Evolutionary conservation across 1,139 yeast species (phyloP).

Genomic region (Petasospora fabianii): DNA sequence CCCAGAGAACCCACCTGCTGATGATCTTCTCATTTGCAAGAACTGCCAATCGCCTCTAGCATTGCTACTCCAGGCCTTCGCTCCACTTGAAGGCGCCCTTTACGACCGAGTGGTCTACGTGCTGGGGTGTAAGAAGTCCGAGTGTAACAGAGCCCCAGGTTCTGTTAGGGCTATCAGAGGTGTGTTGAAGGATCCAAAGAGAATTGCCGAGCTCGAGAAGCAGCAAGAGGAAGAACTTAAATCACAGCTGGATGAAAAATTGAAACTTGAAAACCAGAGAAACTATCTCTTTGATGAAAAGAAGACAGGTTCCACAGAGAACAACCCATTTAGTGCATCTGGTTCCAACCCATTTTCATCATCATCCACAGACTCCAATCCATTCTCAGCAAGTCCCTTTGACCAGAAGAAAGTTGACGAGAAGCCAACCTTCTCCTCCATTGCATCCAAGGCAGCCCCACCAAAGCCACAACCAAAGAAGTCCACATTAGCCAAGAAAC

Average conservation of each 20-base stretch:
- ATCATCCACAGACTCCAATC: constrained; percentile 20
- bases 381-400: constrained; percentile 25
- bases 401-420: constrained; percentile 7
- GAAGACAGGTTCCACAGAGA: constrained; percentile 26
- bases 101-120: constrained; percentile 82
- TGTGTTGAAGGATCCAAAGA: constrained; percentile 53
- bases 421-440: constrained; percentile 18
- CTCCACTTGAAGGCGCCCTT: constrained; percentile 66
- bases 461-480: constrained; percentile 22
- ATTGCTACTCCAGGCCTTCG: constrained; percentile 70
- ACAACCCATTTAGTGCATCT: constrained; percentile 35
- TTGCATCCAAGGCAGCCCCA: constrained; percentile 26
- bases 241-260: constrained; percentile 39
- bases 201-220: constrained; percentile 38
- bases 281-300: constrained; percentile 33
- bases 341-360: constrained; percentile 11
- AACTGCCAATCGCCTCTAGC: constrained; percentile 62
- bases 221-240: constrained; percentile 38
- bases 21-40: constrained; percentile 53
- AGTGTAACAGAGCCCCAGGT: constrained; percentile 67
- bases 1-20: constrained; percentile 51
- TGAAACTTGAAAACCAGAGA: constrained; percentile 40
- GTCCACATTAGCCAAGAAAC: constrained; percentile 23
- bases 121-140: constrained; percentile 63
- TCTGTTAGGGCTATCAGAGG: constrained; percentile 74